These are phyloP conservation scores for Colletotrichum plurivorum DNA, from an alignment of 2,329 filamentous ascomycete species.

Conservation along the genomic window DNA sequence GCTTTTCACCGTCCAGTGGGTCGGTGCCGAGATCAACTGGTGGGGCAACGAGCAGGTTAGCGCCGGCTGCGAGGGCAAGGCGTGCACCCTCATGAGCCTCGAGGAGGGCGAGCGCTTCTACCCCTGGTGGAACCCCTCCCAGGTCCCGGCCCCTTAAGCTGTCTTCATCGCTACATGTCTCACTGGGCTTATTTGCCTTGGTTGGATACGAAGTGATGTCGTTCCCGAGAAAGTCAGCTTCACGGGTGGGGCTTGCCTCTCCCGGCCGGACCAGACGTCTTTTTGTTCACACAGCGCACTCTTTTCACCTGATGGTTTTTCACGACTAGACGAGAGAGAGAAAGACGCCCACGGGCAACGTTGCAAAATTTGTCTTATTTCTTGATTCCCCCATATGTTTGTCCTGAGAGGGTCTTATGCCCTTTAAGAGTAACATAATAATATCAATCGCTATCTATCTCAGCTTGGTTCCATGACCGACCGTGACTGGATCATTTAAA, in stretches of 20 bases:
- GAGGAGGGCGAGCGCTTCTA: constrained; percentile 55
- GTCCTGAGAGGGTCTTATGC: background rate
- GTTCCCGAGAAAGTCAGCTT: too few relatives aligned
- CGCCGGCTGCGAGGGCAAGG: constrained; percentile 44
- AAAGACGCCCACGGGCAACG: background rate
- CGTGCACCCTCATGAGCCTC: constrained; percentile 44
- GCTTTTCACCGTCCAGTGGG: constrained; percentile 48
- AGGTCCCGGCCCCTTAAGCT: constrained; percentile 34
- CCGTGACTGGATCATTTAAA: too few relatives aligned
- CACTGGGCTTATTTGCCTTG: constrained; percentile 24
- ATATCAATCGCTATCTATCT: constrained; percentile 10
- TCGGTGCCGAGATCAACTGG: constrained; percentile 45
- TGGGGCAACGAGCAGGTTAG: constrained; percentile 46
- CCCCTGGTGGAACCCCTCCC: constrained; percentile 47
- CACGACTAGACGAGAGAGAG: constrained; percentile 1
- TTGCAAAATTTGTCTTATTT: background rate
- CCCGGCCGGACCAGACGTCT: background rate
- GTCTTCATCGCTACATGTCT: constrained; percentile 22
- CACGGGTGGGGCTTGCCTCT: background rate
- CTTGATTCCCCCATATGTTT: constrained; percentile 27
- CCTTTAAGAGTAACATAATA: background rate
- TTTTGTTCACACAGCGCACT: background rate
- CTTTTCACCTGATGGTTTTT: background rate
- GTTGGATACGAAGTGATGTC: constrained; percentile 27
- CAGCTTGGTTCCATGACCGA: too few relatives aligned